phyloP scores from a whole-genome alignment of 306 rosid genomes.

The Aeschynomene evenia region DNA sequence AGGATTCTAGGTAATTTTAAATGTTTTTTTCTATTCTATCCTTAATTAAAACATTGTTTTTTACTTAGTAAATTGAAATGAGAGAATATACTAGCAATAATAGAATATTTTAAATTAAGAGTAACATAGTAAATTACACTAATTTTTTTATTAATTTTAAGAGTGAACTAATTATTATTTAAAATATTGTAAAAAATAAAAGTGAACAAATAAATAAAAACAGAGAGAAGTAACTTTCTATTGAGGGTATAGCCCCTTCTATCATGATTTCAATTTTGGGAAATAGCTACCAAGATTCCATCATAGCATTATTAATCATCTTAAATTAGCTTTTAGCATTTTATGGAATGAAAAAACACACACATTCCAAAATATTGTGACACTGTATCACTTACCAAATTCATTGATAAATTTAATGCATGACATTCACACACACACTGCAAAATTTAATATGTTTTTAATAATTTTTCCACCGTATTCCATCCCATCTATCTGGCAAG shows the following conservation, averaged over 20 bases:
- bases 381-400: slow-evolving; percentile 20
- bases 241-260: not conserved
- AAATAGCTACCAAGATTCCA: slow-evolving; percentile 15
- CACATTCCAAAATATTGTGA: not conserved
- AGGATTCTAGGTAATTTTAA: too few species aligned
- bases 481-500: slow-evolving; percentile 15
- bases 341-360: slow-evolving; percentile 25
- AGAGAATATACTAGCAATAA: too few species aligned
- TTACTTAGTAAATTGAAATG: too few species aligned
- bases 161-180: too few species aligned
- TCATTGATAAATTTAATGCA: slow-evolving; percentile 19
- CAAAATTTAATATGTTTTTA: not conserved
- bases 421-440: not conserved
- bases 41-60: too few species aligned
- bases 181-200: too few species aligned
- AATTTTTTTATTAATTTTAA: too few species aligned
- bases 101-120: too few species aligned
- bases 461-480: not conserved
- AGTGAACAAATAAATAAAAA: too few species aligned
- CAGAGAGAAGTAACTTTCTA: too few species aligned
- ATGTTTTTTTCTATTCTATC: too few species aligned
- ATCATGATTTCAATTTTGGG: slow-evolving; percentile 23
- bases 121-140: too few species aligned
- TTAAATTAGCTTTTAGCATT: slow-evolving; percentile 23
- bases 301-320: slow-evolving; percentile 12